Evolutionary conservation across 2,329 filamentous ascomycete species (phyloP), one percentile per base, ranked within the genome.

Genomic region (Alternaria tenuissima): DNA sequence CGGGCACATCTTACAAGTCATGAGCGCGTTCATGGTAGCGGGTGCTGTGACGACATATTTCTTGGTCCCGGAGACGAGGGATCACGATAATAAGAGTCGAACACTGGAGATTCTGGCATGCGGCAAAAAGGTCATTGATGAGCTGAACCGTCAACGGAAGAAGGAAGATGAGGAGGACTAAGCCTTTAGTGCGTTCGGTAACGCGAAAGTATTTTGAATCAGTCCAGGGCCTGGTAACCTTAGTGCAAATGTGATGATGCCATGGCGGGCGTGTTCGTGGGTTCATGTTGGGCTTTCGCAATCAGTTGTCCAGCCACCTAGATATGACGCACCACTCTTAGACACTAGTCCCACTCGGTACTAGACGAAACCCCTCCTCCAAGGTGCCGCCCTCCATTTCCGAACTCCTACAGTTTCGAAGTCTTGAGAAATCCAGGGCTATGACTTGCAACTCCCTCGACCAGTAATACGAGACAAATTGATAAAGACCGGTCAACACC

Each of bases 1-100:
- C 32, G 75, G 75, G 2, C 65, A 72, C 30, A 66, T 77, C 3
- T 34, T 76, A 34, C 70, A 75, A 38, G 71, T 75, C 4, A 76
- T 77, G 74, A 72, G 72, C 36, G 73, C 70, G 1, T 77, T 77
- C 57, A 76, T 76, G 74, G 60, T 76, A 3, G 73, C 70, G 2
- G 75, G 75, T 11, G 74, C 75, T 5, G 61, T 75, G 16, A 70
- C 70, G 12, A 77, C 75, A 28, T 69, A 69, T 55, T 77, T 72
- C 34, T 48, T 75, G 14, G 71, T 76, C 0, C 75, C 74, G 3
- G 75, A 77, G 49, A 77, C 74, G 14, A 65, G 75, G 34, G 73
- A 75, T 52, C 69, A 69, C 44, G 72, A 75, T 26, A 74, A 74
- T 22, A 74, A 72, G 60, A 74, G 71, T 59, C 55, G 74, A 18